Conservation (phyloP, 306 rosid species). For the Pachyrhizus erosus region DNA sequence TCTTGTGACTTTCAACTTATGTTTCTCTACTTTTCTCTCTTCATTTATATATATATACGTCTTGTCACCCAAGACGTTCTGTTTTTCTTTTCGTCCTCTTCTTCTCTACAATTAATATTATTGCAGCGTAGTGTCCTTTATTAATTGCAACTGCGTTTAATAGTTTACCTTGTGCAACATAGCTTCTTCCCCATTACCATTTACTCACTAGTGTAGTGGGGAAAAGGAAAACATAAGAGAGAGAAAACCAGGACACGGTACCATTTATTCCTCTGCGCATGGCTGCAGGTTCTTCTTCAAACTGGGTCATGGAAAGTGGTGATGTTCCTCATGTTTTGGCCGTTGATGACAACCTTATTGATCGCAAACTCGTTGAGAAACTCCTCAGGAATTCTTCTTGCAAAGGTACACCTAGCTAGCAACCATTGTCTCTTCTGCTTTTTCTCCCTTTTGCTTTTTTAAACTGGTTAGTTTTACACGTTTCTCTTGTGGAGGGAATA, state of each 20-base stretch:
- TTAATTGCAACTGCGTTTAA: conserved; percentile 51
- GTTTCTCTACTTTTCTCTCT: conserved; percentile 42
- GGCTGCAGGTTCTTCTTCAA: conserved; percentile 51
- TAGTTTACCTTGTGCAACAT: neutral
- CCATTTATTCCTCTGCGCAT: conserved; percentile 33
- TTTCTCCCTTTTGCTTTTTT: neutral
- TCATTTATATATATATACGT: conserved; percentile 26
- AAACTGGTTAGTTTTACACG: neutral
- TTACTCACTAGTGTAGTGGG: neutral
- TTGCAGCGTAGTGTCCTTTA: conserved; percentile 47
- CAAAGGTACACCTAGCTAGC: conserved; percentile 57
- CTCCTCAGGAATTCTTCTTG: conserved; percentile 86
- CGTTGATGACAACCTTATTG: conserved; percentile 82
- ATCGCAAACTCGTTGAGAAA: conserved; percentile 83
- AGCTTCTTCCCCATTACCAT: neutral
- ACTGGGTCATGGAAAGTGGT: conserved; percentile 62
- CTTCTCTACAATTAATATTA: conserved; percentile 34
- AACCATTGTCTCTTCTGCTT: neutral
- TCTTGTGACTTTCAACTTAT: conserved; percentile 56
- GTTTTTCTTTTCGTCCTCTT: conserved; percentile 44
- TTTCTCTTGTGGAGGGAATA: neutral
- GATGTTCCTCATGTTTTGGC: conserved; percentile 91
- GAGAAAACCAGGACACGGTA: neutral
- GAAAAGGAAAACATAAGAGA: neutral
- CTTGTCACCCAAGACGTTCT: conserved; percentile 33